Percentiles rank a stretch among this genome's conserved stretches.
Evolutionary conservation across 1,284 basidiomycete genomes (phyloP).

Genomic region (Ceratobasidium sp.): DNA sequence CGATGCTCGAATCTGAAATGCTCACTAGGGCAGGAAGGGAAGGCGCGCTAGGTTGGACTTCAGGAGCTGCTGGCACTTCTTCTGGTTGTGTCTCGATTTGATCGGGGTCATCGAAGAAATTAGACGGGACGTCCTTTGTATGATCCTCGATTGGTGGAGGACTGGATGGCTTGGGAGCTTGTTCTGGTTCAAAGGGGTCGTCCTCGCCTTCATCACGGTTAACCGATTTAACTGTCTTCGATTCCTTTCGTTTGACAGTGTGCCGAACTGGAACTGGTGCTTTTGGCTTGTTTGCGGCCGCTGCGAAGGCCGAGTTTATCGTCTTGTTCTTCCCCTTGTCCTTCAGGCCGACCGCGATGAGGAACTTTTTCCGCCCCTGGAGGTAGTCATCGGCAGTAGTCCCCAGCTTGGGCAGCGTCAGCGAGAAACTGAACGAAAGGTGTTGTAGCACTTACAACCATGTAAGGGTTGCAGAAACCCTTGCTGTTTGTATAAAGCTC

Average conservation of each 20-base stretch:
- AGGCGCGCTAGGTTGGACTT: background rate
- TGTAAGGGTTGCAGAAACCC: conserved; percentile 58
- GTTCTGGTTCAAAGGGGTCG: background rate
- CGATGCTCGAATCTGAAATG: conserved; percentile 20
- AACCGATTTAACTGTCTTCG: conserved; percentile 16
- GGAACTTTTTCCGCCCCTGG: conserved; percentile 46
- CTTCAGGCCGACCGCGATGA: conserved; percentile 47
- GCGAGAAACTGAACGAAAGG: background rate
- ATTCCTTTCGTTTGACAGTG: conserved; percentile 13
- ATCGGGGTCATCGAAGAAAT: conserved; percentile 39
- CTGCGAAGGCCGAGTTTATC: background rate
- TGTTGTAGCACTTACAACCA: conserved; percentile 53
- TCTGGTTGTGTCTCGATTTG: conserved; percentile 36
- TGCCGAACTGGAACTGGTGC: conserved; percentile 18
- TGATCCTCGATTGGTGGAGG: conserved; percentile 6
- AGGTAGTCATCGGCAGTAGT: conserved; percentile 51
- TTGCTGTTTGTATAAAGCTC: conserved; percentile 54
- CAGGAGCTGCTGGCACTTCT: background rate
- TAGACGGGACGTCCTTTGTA: conserved; percentile 18
- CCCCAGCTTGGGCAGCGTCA: conserved; percentile 50
- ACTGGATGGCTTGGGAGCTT: background rate
- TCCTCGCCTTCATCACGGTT: conserved; percentile 16
- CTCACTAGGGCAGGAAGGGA: background rate
- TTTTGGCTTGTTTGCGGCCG: conserved; percentile 11
- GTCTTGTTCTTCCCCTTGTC: conserved; percentile 25